phyloP scores from a whole-genome alignment of 352 stramenopile genomes.

The Blastocystis sp. region DNA sequence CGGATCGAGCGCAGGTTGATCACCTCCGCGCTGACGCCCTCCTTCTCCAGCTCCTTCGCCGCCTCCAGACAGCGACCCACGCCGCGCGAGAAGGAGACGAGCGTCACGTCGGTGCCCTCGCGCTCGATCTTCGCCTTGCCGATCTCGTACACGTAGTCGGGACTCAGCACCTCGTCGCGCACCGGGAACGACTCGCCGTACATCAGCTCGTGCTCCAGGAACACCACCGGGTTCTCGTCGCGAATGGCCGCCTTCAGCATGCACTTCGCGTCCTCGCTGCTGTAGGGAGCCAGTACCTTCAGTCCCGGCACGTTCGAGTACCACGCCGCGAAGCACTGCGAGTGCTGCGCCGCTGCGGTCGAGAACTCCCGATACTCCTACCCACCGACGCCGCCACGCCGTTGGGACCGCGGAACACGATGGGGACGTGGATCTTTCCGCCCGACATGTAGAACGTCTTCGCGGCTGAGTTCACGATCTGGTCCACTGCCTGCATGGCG shows the following conservation, averaged over 20 bases:
- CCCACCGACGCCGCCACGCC: slow-evolving; percentile 86
- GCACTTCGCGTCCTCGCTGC: slow-evolving; percentile 89
- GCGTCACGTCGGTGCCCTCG: slow-evolving; percentile 85
- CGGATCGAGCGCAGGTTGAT: slow-evolving; percentile 84
- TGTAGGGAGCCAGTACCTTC: slow-evolving; percentile 92
- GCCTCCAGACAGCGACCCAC: slow-evolving; percentile 88
- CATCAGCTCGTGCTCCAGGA: slow-evolving; percentile 97
- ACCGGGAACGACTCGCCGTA: slow-evolving; percentile 93
- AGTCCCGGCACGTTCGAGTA: slow-evolving; percentile 89
- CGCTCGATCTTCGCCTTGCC: slow-evolving; percentile 97
- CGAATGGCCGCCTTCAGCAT: slow-evolving; percentile 96
- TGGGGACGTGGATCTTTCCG: slow-evolving; percentile 89
- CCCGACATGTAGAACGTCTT: slow-evolving; percentile 99
- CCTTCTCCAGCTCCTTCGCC: slow-evolving; percentile 78
- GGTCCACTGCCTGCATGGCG: slow-evolving; percentile 97
- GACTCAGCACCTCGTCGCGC: slow-evolving; percentile 83
- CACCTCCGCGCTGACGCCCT: slow-evolving; percentile 88
- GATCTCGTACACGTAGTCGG: slow-evolving; percentile 92
- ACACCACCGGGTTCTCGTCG: slow-evolving; percentile 93
- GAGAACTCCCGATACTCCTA: not conserved
- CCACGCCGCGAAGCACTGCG: slow-evolving; percentile 96
- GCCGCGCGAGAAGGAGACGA: slow-evolving; percentile 90
- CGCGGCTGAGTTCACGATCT: slow-evolving; percentile 97
- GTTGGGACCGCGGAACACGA: slow-evolving; percentile 98
- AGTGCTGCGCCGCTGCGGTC: slow-evolving; percentile 81